These are phyloP conservation scores for Phialophora verrucosa DNA, from an alignment of 2,329 filamentous ascomycete genomes.

Conservation along the genomic window DNA sequence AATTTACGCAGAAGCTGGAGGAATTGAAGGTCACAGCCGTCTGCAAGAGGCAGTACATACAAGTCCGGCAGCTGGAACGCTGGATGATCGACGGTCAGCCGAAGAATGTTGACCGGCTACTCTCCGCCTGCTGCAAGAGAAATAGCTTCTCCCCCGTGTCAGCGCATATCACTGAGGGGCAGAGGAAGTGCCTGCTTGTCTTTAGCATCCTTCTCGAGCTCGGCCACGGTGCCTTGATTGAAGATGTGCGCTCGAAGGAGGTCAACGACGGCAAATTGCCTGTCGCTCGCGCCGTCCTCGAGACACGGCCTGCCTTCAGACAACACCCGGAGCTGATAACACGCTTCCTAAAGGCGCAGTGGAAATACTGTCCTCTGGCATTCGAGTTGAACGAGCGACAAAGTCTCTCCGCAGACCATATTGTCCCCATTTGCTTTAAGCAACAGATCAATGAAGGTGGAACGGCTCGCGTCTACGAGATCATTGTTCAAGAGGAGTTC, in stretches of 20 bases:
- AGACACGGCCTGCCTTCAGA: not conserved
- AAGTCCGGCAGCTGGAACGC: not conserved
- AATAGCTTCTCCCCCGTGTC: not conserved
- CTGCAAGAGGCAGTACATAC: slow-evolving; percentile 9
- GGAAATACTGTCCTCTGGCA: slow-evolving; percentile 10
- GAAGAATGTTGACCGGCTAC: not conserved
- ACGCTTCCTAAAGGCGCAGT: slow-evolving; percentile 7
- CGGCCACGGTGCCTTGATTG: not conserved
- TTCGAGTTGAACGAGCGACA: not conserved
- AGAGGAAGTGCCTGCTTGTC: not conserved
- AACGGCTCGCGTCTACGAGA: not conserved
- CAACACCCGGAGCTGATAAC: not conserved
- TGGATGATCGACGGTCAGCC: not conserved
- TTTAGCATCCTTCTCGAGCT: slow-evolving; percentile 9
- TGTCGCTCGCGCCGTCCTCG: not conserved
- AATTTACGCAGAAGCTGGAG: not conserved
- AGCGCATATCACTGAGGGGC: not conserved
- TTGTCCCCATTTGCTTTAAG: not conserved
- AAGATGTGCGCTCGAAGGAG: not conserved
- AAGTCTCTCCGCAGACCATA: not conserved
- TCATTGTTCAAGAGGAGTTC: not conserved
- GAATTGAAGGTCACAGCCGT: not conserved
- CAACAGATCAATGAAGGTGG: not conserved
- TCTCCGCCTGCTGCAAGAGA: not conserved
- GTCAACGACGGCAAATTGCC: slow-evolving; percentile 7